These are phyloP conservation scores for Pinus albicaulis DNA, from an alignment of 75 land plant genomes.

Conservation along the genomic window DNA sequence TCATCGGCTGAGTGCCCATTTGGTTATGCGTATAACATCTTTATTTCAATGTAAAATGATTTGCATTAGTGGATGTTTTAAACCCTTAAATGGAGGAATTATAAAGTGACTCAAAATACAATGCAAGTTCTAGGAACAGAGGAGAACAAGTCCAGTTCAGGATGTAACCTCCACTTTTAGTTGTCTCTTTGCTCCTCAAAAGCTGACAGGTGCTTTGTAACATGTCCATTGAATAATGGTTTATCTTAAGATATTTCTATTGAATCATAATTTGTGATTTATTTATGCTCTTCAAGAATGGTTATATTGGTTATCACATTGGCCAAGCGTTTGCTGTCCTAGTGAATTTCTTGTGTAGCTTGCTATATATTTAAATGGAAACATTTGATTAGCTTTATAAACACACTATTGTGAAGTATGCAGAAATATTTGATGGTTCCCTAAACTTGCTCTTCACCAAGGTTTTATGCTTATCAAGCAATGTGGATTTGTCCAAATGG, in stretches of 20 bases:
- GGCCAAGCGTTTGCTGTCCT: neutral
- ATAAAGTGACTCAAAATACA: neutral
- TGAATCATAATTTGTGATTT: neutral
- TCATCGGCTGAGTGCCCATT: too few species aligned
- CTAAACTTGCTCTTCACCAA: neutral
- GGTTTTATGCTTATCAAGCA: neutral
- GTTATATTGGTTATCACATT: neutral
- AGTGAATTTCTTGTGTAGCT: neutral
- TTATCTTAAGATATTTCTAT: neutral
- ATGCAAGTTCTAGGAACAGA: neutral
- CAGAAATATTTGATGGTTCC: neutral
- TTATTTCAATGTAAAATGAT: too few species aligned
- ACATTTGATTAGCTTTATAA: neutral
- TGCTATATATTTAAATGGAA: neutral
- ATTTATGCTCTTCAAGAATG: neutral
- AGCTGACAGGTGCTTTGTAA: neutral
- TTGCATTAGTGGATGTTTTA: neutral
- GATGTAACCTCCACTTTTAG: neutral
- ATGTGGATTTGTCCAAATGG: neutral
- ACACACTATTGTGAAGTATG: neutral
- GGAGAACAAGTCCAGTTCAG: neutral
- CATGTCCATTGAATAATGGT: neutral
- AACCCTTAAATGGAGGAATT: neutral
- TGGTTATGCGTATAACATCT: too few species aligned
- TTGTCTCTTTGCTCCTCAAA: neutral